Base-by-base conservation (phyloP, 2,329 filamentous ascomycete species). In the Orbilia brochopaga region DNA sequence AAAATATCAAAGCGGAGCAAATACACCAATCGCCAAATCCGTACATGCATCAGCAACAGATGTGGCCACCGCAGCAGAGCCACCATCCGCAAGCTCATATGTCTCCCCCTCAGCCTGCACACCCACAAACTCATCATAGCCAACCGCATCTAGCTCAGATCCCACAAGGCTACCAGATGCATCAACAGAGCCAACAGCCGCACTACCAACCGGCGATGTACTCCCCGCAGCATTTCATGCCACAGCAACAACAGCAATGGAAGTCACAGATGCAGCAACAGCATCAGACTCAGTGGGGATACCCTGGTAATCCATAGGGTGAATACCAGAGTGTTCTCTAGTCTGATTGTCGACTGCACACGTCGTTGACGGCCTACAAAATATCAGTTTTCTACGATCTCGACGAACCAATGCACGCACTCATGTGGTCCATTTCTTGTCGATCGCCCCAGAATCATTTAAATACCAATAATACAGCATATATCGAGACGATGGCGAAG, bases 21-120 rank as follows among this genome's bases (percentile, higher is more conserved):
- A 81, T 83, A 6, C 85, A 86, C 75, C 83, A 82, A 57, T 85
- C 88, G 76, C 87, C 87, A 75, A 80, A 85, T 17, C 80, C 85
- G 27, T 87, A 89, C 52, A 86, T 87, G 79, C 87, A 85, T 0
- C 84, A 85, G 2, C 82, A 87, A 58, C 85, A 87, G 77, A 85
- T 91, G 85, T 86, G 88, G 87, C 74, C 74, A 48, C 74, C 73
- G 17, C 75, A 76, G 42, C 74, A 75, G 37, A 69, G 74, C 17
- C 75, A 79, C 81, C 84, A 79, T 80, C 83, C 75, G 79, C 86
- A 85, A 40, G 86, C 88, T 75, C 87, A 88, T 75, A 87, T 87
- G 66, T 83, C 86, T 7, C 83, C 86, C 1, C 83, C 85, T 51
- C 66, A 59, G 50, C 52, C 66, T 8, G 66, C 58, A 2, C 66